Base-by-base conservation (phyloP, 148 eudicot genomes). In the Cornus controversa region DNA sequence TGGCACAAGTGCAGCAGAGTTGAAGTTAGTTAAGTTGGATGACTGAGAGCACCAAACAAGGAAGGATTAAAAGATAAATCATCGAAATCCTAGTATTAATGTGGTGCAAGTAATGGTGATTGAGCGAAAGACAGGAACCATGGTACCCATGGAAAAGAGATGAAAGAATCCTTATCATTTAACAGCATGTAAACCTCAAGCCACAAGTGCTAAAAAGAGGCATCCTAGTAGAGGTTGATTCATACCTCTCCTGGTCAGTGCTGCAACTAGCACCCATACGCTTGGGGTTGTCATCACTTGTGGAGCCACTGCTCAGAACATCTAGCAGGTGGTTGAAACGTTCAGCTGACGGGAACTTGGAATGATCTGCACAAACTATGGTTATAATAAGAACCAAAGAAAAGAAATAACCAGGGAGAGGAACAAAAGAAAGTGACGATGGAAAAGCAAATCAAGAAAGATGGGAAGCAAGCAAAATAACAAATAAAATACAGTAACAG, bases 201-300 rank as follows among this genome's bases (percentile, higher is more conserved):
- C 64, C 11, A 62, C 0, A 22, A 60, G 26, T 45, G 11, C 40
- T 37, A 66, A 66, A 71, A 16, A 42, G 6, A 36, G 11, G 29
- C 34, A 23, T 14, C 40, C 64, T 60, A 18, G 23, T 60, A 20
- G 5, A 20, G 64, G 15, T n/a, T 27, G 1, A n/a, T 66, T 10
- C 69, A 54, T 85, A 90, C 97, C 92, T 92, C 47, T 90, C 94
- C 47, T 82, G 85, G 23, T 87, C 87, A 40, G 45, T 40, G 10
- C 64, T 27, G 34, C 71, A 84, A 67, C 82, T 77, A 66, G 66
- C 71, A 31, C 67, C 80, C 10, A 75, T 26, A 77, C 78, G 68
- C 60, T 73, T 64, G 66, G 76, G 80, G 24, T 70, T 70, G 63
- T 87, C 84, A 40, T 76, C 81, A 27, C 63, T 67, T 13, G 67